phyloP scores from a whole-genome alignment of 306 rosid species.

The Lotus japonicus region DNA sequence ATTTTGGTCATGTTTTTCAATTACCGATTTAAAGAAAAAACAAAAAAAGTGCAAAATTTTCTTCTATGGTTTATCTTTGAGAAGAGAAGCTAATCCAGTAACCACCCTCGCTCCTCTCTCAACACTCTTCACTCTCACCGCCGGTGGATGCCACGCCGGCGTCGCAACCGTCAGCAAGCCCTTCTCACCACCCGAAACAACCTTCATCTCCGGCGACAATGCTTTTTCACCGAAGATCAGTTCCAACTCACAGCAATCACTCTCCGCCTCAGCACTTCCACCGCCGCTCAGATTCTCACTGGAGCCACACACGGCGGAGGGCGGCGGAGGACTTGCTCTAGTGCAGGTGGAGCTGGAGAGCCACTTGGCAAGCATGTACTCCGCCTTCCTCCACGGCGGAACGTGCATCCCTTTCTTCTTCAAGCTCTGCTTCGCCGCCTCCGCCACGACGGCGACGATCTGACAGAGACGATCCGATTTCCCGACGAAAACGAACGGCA shows the following conservation, averaged over 20 bases:
- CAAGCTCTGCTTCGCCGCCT: conserved; percentile 78
- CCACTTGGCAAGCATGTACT: conserved; percentile 92
- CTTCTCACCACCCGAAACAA: conserved; percentile 8
- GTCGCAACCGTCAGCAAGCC: not conserved
- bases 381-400: conserved; percentile 96
- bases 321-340: conserved; percentile 25
- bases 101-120: conserved; percentile 75
- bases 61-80: conserved; percentile 54
- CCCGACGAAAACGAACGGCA: conserved; percentile 83
- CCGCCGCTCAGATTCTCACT: not conserved
- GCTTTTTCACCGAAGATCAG: conserved; percentile 63
- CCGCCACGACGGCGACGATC: conserved; percentile 66
- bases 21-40: not conserved
- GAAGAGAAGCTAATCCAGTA: conserved; percentile 90
- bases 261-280: conserved; percentile 19
- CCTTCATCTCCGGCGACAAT: conserved; percentile 3
- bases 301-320: not conserved
- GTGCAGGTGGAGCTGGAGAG: conserved; percentile 57
- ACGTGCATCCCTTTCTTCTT: conserved; percentile 97
- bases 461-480: conserved; percentile 75
- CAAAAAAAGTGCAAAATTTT: conserved; percentile 30
- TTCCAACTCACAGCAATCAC: conserved; percentile 60
- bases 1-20: conserved; percentile 19
- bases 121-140: conserved; percentile 67
- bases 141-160: conserved; percentile 76